A percentile compares a stretch with the other conserved stretches of the same genome.
These are phyloP conservation scores for Pichia exigua DNA, from an alignment of 805 yeast genomes.

Conservation along the genomic window DNA sequence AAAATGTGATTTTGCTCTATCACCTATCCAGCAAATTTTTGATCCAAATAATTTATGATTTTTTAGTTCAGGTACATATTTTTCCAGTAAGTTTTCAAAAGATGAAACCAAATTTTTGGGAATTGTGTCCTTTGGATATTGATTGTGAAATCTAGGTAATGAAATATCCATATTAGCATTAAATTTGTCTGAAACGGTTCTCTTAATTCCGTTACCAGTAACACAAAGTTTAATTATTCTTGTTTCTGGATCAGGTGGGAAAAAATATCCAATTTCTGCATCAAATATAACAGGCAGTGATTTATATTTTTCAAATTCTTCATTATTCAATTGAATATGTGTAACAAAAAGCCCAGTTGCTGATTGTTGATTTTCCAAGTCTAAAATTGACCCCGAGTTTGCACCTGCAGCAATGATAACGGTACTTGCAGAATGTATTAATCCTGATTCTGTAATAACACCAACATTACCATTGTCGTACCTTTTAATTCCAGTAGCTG, in stretches of 20 bases:
- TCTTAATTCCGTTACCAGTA: constrained; percentile 27
- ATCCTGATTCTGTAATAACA: constrained; percentile 23
- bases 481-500: constrained; percentile 13
- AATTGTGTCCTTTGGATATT: constrained; percentile 29
- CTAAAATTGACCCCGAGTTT: constrained; percentile 28
- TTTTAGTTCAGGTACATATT: constrained; percentile 31
- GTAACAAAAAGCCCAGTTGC: constrained; percentile 35
- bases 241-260: constrained; percentile 38
- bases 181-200: constrained; percentile 13
- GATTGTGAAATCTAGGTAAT: constrained; percentile 30
- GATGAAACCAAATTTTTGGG: constrained; percentile 24
- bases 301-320: constrained; percentile 30
- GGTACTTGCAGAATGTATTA: constrained; percentile 24
- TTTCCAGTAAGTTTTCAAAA: constrained; percentile 23
- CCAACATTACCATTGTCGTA: constrained; percentile 10
- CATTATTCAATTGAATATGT: constrained; percentile 30
- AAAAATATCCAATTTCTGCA: constrained; percentile 38
- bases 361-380: constrained; percentile 26
- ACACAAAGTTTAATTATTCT: constrained; percentile 32
- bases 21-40: constrained; percentile 32
- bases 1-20: constrained; percentile 32
- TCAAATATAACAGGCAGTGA: constrained; percentile 37
- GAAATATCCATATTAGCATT: constrained; percentile 16
- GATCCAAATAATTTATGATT: constrained; percentile 25
- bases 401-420: constrained; percentile 35